Percentiles rank a stretch among this genome's conserved stretches.
Conservation (phyloP, 352 stramenopile species). For the Halophytophthora batemanensis region DNA sequence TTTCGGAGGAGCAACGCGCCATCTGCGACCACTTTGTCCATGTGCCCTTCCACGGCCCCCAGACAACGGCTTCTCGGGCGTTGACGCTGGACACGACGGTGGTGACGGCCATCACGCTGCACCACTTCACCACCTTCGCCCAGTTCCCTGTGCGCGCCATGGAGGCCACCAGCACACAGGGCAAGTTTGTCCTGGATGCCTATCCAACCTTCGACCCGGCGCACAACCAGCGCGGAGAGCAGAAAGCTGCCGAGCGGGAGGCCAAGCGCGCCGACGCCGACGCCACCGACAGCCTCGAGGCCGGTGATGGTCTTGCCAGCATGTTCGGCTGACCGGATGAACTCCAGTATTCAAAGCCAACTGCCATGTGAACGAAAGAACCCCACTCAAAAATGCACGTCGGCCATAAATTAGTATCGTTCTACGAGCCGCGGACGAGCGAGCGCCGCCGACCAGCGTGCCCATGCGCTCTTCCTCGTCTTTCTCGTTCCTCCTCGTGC, state of each 20-base stretch:
- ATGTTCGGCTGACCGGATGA: conserved; percentile 46
- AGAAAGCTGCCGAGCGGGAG: conserved; percentile 47
- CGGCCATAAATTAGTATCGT: no score
- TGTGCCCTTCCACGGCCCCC: conserved; percentile 47
- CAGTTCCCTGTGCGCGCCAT: conserved; percentile 56
- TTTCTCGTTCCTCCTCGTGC: no score
- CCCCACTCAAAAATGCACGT: no score
- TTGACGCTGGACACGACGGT: conserved; percentile 63
- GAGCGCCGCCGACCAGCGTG: no score
- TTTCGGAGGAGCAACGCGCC: conserved; percentile 55
- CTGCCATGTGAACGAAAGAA: no score
- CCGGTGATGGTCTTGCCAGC: conserved; percentile 34
- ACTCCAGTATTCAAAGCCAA: no score
- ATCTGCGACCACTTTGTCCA: conserved; percentile 72
- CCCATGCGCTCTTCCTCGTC: no score
- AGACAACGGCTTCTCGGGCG: conserved; percentile 30
- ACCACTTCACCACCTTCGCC: conserved; percentile 64
- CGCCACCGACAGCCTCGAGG: conserved; percentile 38
- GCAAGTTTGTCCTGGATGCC: conserved; percentile 74
- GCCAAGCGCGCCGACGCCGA: conserved; percentile 31
- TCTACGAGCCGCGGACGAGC: no score
- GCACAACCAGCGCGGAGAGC: conserved; percentile 24
- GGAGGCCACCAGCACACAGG: conserved; percentile 61
- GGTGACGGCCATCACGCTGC: conserved; percentile 57
- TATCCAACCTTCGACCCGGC: conserved; percentile 45